A percentile compares a stretch with the other conserved stretches of the same genome.
Evolutionary conservation across 2,329 filamentous ascomycete genomes (phyloP).

Genomic region (Diplodia sapinea): DNA sequence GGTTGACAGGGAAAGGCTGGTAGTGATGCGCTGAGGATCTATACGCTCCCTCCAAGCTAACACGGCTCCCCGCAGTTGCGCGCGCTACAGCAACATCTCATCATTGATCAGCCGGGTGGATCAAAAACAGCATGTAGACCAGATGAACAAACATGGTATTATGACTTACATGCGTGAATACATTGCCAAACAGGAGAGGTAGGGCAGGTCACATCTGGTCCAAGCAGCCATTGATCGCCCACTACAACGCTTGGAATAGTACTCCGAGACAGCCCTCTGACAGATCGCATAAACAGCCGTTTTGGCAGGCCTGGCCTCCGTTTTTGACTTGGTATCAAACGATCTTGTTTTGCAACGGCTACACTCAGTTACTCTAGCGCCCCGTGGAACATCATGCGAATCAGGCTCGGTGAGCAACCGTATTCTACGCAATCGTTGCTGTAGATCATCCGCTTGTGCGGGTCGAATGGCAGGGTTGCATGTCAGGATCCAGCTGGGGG

Average conservation of each 20-base stretch:
- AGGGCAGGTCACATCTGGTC: background rate
- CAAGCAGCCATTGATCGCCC: background rate
- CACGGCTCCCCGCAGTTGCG: background rate
- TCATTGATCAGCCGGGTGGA: background rate
- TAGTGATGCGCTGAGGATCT: too few relatives aligned
- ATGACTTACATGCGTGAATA: background rate
- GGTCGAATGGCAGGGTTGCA: slow-evolving; percentile 7
- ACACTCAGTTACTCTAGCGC: slow-evolving; percentile 2
- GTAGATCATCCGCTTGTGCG: slow-evolving; percentile 12
- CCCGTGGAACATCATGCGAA: slow-evolving; percentile 1
- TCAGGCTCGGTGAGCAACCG: background rate
- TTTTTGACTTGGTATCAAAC: slow-evolving; percentile 6
- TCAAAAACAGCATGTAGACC: background rate
- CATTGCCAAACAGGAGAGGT: background rate
- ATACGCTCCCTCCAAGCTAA: background rate
- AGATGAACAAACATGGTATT: background rate
- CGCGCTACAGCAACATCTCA: background rate
- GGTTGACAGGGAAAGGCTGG: background rate
- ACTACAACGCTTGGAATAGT: background rate
- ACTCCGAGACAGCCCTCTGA: background rate
- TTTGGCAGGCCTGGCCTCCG: background rate
- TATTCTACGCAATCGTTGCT: slow-evolving; percentile 1
- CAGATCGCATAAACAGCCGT: background rate
- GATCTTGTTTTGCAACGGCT: background rate
- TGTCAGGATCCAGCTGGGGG: background rate